Percentiles rank a stretch among this genome's conserved stretches.
These are phyloP conservation scores for Vaccinium macrocarpon DNA, from an alignment of 148 eudicot species.

Conservation along the genomic window DNA sequence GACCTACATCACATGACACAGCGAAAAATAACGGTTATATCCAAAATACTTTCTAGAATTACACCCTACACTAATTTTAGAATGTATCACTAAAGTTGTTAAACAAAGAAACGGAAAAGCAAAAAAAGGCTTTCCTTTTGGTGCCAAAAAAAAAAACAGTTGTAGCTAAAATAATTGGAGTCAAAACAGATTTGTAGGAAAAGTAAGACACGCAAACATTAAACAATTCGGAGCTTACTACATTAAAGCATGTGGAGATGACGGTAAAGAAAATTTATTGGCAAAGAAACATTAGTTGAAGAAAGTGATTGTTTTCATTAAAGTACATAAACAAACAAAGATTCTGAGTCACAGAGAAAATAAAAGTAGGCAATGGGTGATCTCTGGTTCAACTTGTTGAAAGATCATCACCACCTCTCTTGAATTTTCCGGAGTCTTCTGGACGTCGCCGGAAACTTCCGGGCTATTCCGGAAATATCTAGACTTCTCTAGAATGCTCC, in stretches of 20 bases:
- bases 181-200: no score
- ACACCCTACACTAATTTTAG: not conserved
- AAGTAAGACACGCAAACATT: not conserved
- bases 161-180: not conserved
- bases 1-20: no score
- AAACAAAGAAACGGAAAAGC: not conserved
- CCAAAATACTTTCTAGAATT: no score
- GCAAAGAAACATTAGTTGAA: not conserved
- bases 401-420: no score
- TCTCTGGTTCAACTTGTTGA: no score
- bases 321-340: constrained; percentile 15
- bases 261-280: not conserved
- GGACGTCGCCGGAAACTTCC: no score
- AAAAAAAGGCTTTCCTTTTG: not conserved
- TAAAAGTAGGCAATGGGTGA: no score
- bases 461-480: no score
- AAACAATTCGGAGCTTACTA: not conserved
- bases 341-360: not conserved
- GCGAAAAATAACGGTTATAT: no score
- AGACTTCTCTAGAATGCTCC: no score
- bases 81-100: not conserved
- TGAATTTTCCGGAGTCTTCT: no score
- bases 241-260: not conserved
- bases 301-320: not conserved
- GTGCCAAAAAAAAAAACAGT: not conserved